Conservation (phyloP, 345 rosid genomes). For the Salix viminalis region DNA sequence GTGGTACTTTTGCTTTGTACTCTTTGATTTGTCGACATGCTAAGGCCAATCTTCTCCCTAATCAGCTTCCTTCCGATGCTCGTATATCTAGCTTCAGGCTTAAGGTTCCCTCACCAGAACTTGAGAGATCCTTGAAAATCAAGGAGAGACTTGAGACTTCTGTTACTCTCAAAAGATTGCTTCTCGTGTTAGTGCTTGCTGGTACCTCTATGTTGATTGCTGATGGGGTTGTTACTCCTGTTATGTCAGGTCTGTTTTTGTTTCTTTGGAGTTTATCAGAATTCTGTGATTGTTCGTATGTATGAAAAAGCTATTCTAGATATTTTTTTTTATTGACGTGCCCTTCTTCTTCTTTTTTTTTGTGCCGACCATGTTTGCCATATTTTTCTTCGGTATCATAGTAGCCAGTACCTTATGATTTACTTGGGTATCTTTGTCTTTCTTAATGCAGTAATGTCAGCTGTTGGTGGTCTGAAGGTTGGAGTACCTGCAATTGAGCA, state of each 20-base stretch:
- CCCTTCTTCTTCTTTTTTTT: not conserved
- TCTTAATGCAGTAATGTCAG: slow-evolving; percentile 76
- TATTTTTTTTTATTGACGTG: not conserved
- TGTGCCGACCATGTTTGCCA: not conserved
- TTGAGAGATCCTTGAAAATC: slow-evolving; percentile 90
- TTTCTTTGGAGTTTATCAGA: not conserved
- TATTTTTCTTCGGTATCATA: slow-evolving; percentile 2
- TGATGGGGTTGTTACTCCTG: slow-evolving; percentile 95
- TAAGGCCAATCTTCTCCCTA: slow-evolving; percentile 91
- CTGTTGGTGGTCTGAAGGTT: slow-evolving; percentile 93
- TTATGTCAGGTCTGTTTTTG: slow-evolving; percentile 89
- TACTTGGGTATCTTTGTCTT: slow-evolving; percentile 9
- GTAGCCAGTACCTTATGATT: not conserved
- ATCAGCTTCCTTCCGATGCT: slow-evolving; percentile 94
- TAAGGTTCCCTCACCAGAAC: slow-evolving; percentile 95
- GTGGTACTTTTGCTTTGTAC: slow-evolving; percentile 97
- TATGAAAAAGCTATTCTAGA: not conserved
- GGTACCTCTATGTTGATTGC: slow-evolving; percentile 99
- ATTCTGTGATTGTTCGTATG: not conserved
- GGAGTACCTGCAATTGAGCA: slow-evolving; percentile 68
- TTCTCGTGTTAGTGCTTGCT: slow-evolving; percentile 82
- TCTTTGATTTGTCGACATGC: slow-evolving; percentile 95
- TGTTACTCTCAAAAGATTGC: slow-evolving; percentile 62
- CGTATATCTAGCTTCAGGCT: slow-evolving; percentile 96
- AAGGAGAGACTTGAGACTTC: slow-evolving; percentile 93